A percentile compares a stretch with the other conserved stretches of the same genome.
Conservation (phyloP, 106 monocot species). For the Chionographis japonica region DNA sequence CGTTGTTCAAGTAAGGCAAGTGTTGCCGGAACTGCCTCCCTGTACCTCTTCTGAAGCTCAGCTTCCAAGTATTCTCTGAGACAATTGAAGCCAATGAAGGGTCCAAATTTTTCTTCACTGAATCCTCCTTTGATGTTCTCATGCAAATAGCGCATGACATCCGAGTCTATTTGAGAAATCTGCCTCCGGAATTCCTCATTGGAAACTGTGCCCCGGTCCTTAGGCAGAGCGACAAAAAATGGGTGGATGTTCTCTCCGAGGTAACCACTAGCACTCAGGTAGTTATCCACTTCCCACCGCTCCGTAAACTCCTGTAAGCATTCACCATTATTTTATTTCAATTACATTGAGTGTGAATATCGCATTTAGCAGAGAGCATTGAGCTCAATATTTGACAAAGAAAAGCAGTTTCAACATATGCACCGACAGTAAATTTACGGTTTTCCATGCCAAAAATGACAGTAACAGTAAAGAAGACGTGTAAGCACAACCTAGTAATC, state of each 20-base stretch:
- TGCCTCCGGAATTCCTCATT: conserved; percentile 97
- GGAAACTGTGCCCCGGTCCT: conserved; percentile 73
- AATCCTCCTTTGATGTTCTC: conserved; percentile 90
- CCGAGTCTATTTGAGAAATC: conserved; percentile 82
- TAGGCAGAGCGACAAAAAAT: conserved; percentile 93
- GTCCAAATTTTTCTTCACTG: conserved; percentile 82
- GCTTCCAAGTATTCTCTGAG: conserved; percentile 79
- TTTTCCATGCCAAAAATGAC: no score
- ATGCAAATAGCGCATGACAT: conserved; percentile 69
- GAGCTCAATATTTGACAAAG: no score
- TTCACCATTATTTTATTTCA: background rate
- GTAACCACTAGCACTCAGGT: conserved; percentile 90
- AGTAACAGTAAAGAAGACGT: no score
- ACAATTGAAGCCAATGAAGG: conserved; percentile 72
- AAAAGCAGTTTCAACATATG: no score
- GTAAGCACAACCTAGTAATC: no score
- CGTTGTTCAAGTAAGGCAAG: conserved; percentile 91
- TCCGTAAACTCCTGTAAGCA: conserved; percentile 85
- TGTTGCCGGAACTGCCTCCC: conserved; percentile 91
- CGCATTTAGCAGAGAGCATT: no score
- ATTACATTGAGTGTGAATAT: background rate
- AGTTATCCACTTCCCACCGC: conserved; percentile 90
- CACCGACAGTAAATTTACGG: no score
- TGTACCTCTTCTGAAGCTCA: conserved; percentile 93
- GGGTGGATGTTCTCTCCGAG: conserved; percentile 92